A percentile compares a stretch with the other conserved stretches of the same genome.
phyloP scores from a whole-genome alignment of 257 asterid genomes.

The Thymus quinquecostatus region DNA sequence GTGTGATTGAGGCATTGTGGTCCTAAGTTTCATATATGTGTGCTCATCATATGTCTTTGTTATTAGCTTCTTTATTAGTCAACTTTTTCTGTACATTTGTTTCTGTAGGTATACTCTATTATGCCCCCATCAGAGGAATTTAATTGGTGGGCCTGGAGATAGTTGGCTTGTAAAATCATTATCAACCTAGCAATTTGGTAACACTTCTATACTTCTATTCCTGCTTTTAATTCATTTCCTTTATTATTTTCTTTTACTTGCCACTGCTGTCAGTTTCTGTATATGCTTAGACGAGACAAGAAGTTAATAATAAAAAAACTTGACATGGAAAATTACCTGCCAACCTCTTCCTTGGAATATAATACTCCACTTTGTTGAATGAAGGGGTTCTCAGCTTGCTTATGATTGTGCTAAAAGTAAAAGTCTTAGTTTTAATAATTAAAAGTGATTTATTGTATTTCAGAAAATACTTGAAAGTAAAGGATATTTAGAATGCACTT shows the following conservation, averaged over 20 bases:
- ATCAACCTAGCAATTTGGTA: slow-evolving; percentile 32
- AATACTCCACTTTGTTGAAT: background rate
- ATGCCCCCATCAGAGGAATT: slow-evolving; percentile 38
- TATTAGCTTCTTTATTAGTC: slow-evolving; percentile 38
- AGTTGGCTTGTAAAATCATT: slow-evolving; percentile 36
- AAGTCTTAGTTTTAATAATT: background rate
- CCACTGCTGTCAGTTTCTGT: slow-evolving; percentile 22
- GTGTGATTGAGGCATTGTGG: slow-evolving; percentile 45
- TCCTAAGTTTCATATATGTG: slow-evolving; percentile 35
- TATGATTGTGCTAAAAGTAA: background rate
- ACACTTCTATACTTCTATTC: slow-evolving; percentile 25
- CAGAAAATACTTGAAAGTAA: background rate
- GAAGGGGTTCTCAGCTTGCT: no score
- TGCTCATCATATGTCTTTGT: slow-evolving; percentile 37
- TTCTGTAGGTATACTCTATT: slow-evolving; percentile 41
- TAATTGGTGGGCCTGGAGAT: slow-evolving; percentile 38
- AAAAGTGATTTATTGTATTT: background rate
- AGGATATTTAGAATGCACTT: background rate
- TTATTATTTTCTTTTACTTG: slow-evolving; percentile 13
- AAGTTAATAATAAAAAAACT: slow-evolving; percentile 3
- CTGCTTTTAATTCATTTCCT: slow-evolving; percentile 8
- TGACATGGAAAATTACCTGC: background rate
- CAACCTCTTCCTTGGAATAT: background rate
- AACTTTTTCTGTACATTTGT: slow-evolving; percentile 42
- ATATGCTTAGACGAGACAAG: slow-evolving; percentile 3